A percentile compares a stretch with the other conserved stretches of the same genome.
Conservation (phyloP, 2,329 filamentous ascomycete species). For the Aspergillus versicolor region DNA sequence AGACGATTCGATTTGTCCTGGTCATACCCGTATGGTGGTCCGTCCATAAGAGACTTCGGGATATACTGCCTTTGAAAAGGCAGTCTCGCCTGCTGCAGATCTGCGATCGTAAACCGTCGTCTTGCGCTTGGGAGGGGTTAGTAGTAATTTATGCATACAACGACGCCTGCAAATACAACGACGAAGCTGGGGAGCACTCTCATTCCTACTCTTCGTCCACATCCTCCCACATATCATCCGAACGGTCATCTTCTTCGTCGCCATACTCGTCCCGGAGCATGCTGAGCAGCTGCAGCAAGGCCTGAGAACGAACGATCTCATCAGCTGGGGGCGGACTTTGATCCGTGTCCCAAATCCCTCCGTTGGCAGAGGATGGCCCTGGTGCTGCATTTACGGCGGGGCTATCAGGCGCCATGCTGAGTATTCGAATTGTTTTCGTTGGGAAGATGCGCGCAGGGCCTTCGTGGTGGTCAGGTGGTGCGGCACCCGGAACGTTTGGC, state of each 20-base stretch:
- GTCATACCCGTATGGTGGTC: neutral
- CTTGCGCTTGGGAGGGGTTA: neutral
- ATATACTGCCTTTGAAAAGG: neutral
- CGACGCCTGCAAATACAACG: neutral
- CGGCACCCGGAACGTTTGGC: constrained; percentile 18
- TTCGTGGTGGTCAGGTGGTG: constrained; percentile 18
- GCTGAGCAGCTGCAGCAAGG: neutral
- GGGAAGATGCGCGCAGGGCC: constrained; percentile 35
- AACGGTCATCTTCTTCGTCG: neutral
- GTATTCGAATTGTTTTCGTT: constrained; percentile 41
- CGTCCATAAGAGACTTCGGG: neutral
- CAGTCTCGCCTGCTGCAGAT: neutral
- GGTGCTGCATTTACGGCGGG: neutral
- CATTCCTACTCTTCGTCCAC: neutral
- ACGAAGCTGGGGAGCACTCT: neutral
- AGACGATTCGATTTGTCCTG: neutral
- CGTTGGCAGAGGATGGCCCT: no score
- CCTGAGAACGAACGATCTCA: neutral
- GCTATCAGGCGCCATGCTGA: constrained; percentile 36
- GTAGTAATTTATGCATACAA: neutral
- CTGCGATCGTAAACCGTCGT: neutral
- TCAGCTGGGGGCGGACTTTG: neutral
- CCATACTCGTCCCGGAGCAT: constrained; percentile 1
- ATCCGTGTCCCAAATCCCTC: neutral
- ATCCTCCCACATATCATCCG: constrained; percentile 1